These are phyloP conservation scores for Penicillium sp. DNA, from an alignment of 2,329 filamentous ascomycete species.

Conservation along the genomic window DNA sequence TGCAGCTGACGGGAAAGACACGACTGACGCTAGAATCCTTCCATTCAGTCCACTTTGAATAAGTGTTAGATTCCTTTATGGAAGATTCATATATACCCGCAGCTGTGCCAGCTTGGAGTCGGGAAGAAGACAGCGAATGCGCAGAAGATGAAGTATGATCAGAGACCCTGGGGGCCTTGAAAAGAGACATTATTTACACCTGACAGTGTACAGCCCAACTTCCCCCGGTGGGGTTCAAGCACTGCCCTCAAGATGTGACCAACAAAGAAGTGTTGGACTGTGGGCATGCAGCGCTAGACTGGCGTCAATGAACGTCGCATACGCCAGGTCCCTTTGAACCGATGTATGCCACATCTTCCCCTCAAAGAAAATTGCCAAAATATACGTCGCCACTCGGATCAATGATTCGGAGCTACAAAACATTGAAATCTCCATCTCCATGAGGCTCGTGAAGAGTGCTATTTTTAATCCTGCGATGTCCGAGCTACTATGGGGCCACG, in stretches of 20 bases:
- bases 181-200: background rate
- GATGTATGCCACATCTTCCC: background rate
- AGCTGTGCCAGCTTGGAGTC: background rate
- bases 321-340: background rate
- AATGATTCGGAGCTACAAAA: background rate
- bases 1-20: background rate
- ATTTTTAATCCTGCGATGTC: slow-evolving; percentile 2
- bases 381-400: background rate
- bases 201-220: background rate
- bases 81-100: background rate
- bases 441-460: slow-evolving; percentile 1
- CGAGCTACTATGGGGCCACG: slow-evolving; percentile 7
- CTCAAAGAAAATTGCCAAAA: background rate
- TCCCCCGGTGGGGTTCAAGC: slow-evolving; percentile 3
- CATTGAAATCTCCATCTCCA: background rate
- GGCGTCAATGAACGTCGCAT: background rate
- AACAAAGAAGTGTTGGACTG: slow-evolving; percentile 8
- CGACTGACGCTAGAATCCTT: background rate
- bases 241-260: slow-evolving; percentile 5
- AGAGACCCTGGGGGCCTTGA: background rate
- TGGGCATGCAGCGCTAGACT: background rate
- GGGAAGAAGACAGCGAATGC: background rate
- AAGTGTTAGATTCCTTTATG: background rate
- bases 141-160: background rate
- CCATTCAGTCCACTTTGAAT: background rate